Evolutionary conservation across 495 filamentous ascomycete species (phyloP), one percentile per base, ranked within the genome.

Genomic region (Neurospora pannonica): DNA sequence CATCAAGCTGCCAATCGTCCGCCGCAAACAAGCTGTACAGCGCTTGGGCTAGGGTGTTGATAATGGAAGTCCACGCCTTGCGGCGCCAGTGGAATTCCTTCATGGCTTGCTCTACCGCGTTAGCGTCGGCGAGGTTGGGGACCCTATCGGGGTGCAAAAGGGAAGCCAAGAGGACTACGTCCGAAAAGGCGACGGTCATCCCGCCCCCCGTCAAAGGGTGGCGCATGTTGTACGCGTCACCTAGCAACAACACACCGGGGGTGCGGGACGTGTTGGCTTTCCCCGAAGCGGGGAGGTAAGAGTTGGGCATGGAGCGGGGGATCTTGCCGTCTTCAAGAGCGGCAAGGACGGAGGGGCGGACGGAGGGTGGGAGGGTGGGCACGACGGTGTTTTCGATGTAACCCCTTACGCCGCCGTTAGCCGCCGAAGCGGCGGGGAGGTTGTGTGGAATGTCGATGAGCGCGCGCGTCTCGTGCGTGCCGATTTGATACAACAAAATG

Each of bases 191-290:
- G 0, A 98, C 95, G 0, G 95, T 97, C 95, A 98, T 98, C 76
- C 95, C 95, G 76, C 95, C 95, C 71, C 95, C 95, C 0, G 95
- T 98, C 15, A 98, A 85, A 0, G 95, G 95, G 84, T 98, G 95
- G 5, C 95, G 92, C 95, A 98, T 98, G 83, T 98, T 98, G 85
- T 95, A 90, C 9, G 95, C 95, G 82, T 98, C 95, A 73, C 95
- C 95, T 24, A 97, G 84, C 38, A 99, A 83, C 42, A 97, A 84
- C 75, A 98, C 84, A 13, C 96, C 96, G 0, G 90, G 88, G 4
- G 90, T 88, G 62, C 86, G 88, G 75, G 90, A 89, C 67, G 91
- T 90, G 34, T 84, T 84, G 11, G 89, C 86, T 67, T 19, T 19
- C 3, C 24, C 54, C 1, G 54, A 67, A 0, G 95, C 88, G 19